A percentile compares a stretch with the other conserved stretches of the same genome.
Conservation (phyloP, 2,329 filamentous ascomycete species). For the Coccinonectria pachysandricola region DNA sequence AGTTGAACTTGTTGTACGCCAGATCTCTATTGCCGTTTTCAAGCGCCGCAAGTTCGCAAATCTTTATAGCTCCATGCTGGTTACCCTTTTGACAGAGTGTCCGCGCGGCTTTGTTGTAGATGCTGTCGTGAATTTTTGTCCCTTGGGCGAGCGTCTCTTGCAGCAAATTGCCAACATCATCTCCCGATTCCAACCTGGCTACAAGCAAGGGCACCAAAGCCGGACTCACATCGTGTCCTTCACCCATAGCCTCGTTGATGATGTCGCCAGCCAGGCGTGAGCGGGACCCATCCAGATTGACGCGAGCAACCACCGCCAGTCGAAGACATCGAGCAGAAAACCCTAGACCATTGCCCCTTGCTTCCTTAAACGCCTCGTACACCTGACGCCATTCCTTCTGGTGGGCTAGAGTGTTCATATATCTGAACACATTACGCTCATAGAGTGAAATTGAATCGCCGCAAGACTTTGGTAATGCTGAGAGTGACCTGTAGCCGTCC, state of each 20-base stretch:
- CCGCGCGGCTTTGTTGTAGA: slow-evolving; percentile 27
- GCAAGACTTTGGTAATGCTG: slow-evolving; percentile 7
- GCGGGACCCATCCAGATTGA: slow-evolving; percentile 22
- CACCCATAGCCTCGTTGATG: slow-evolving; percentile 27
- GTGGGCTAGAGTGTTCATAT: slow-evolving; percentile 31
- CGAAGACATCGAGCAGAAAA: slow-evolving; percentile 33
- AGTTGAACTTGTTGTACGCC: slow-evolving; percentile 28
- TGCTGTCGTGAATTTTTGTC: slow-evolving; percentile 23
- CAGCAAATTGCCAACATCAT: slow-evolving; percentile 17
- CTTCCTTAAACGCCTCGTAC: slow-evolving; percentile 27
- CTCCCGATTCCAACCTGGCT: slow-evolving; percentile 25
- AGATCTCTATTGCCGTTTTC: slow-evolving; percentile 27
- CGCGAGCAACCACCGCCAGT: slow-evolving; percentile 35
- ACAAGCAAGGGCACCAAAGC: slow-evolving; percentile 31
- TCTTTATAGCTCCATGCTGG: slow-evolving; percentile 18
- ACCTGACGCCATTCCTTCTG: slow-evolving; percentile 22
- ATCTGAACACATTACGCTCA: slow-evolving; percentile 13
- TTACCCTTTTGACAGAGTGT: slow-evolving; percentile 20
- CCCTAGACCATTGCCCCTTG: slow-evolving; percentile 18
- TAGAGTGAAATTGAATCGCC: slow-evolving; percentile 13
- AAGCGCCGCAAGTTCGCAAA: slow-evolving; percentile 27
- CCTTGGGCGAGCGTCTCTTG: slow-evolving; percentile 18
- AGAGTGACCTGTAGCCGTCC: slow-evolving; percentile 5
- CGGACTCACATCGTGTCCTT: slow-evolving; percentile 31
- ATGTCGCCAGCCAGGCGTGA: slow-evolving; percentile 26